A percentile compares a stretch with the other conserved stretches of the same genome.
phyloP scores from a whole-genome alignment of 768 basidiomycete genomes.

The Pleurotus ostreatus region DNA sequence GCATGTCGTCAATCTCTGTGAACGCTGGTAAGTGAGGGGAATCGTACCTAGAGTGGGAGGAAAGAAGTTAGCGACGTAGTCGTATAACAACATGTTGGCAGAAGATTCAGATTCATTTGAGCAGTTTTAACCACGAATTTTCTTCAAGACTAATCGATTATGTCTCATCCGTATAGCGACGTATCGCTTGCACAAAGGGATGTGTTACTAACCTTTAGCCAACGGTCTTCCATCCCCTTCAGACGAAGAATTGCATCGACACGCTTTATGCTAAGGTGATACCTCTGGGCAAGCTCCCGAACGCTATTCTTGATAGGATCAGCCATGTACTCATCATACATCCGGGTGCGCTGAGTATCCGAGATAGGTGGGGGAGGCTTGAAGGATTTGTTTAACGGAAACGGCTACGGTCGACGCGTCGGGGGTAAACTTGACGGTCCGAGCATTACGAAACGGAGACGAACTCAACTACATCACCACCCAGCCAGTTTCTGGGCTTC shows the following conservation, averaged over 20 bases:
- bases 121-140: slow-evolving; percentile 64
- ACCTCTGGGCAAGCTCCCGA: slow-evolving; percentile 55
- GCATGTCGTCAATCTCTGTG: too few species aligned
- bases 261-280: slow-evolving; percentile 71
- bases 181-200: slow-evolving; percentile 14
- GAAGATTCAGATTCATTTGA: slow-evolving; percentile 15
- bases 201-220: slow-evolving; percentile 59
- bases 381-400: slow-evolving; percentile 83
- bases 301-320: slow-evolving; percentile 54
- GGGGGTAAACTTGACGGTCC: slow-evolving; percentile 1
- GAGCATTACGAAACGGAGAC: slow-evolving; percentile 15
- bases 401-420: slow-evolving; percentile 50
- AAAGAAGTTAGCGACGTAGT: too few species aligned
- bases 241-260: slow-evolving; percentile 80
- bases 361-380: slow-evolving; percentile 76
- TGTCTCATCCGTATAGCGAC: slow-evolving; percentile 47
- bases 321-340: slow-evolving; percentile 60
- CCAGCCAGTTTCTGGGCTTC: slow-evolving; percentile 59
- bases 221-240: slow-evolving; percentile 71
- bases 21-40: too few species aligned
- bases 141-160: slow-evolving; percentile 97
- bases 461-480: slow-evolving; percentile 49
- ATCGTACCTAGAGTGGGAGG: too few species aligned
- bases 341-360: slow-evolving; percentile 46
- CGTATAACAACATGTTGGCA: not conserved